A percentile compares a stretch with the other conserved stretches of the same genome.
Conservation (phyloP, 371 early-diverging fungal species). For the Mucor lusitanicus region DNA sequence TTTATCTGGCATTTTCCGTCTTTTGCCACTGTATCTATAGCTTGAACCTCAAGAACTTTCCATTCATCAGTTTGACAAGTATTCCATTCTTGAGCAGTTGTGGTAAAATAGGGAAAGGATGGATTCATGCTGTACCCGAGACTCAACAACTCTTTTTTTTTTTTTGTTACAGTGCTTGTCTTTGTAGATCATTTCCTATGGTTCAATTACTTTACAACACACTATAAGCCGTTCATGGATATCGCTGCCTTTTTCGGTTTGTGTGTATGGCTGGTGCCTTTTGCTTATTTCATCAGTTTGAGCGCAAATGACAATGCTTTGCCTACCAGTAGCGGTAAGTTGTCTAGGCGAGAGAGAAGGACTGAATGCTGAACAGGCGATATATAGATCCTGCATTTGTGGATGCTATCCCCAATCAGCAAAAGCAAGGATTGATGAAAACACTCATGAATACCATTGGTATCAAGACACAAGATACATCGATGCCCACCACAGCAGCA, state of each 20-base stretch:
- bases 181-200: slow-evolving; percentile 83
- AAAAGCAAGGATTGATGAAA: slow-evolving; percentile 27
- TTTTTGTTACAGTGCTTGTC: slow-evolving; percentile 60
- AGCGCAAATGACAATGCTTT: slow-evolving; percentile 86
- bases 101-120: slow-evolving; percentile 53
- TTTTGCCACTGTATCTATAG: slow-evolving; percentile 73
- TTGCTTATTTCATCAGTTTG: slow-evolving; percentile 83
- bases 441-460: slow-evolving; percentile 13
- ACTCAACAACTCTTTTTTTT: neutral
- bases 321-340: slow-evolving; percentile 58
- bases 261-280: slow-evolving; percentile 87
- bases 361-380: neutral
- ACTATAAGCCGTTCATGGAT: slow-evolving; percentile 70
- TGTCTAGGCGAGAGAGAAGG: neutral
- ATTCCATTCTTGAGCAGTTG: slow-evolving; percentile 67
- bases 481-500: slow-evolving; percentile 1
- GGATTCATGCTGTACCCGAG: neutral
- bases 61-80: slow-evolving; percentile 67
- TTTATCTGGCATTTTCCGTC: slow-evolving; percentile 64
- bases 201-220: slow-evolving; percentile 80
- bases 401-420: slow-evolving; percentile 15
- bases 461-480: slow-evolving; percentile 19
- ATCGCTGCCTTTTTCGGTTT: slow-evolving; percentile 87
- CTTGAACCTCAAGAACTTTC: slow-evolving; percentile 71
- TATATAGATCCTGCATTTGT: slow-evolving; percentile 17